Percentiles rank a stretch among this genome's conserved stretches.
Conservation (phyloP, 2,329 filamentous ascomycete genomes). For the Massarina eburnea region DNA sequence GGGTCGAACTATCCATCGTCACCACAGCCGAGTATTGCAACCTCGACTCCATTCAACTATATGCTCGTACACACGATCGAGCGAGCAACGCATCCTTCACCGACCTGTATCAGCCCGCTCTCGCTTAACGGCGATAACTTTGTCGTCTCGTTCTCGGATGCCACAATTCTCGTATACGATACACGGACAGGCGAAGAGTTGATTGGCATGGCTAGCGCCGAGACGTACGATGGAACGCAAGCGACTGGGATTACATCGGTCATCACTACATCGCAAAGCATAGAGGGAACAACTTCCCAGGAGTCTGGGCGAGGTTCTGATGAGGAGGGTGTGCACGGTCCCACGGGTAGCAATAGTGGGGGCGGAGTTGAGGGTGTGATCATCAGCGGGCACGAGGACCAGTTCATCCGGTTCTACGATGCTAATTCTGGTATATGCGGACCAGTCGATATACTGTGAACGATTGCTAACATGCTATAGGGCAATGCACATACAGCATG, state of each 20-base stretch:
- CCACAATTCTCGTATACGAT: constrained; percentile 87
- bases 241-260: constrained; percentile 87
- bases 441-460: not conserved
- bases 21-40: constrained; percentile 85
- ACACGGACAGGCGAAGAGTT: constrained; percentile 90
- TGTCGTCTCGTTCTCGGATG: constrained; percentile 89
- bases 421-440: constrained; percentile 87
- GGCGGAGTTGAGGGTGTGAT: constrained; percentile 81
- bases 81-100: constrained; percentile 69
- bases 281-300: constrained; percentile 62
- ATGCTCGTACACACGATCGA: constrained; percentile 85
- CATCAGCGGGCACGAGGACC: constrained; percentile 95
- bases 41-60: constrained; percentile 82
- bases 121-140: constrained; percentile 81
- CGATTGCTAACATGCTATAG: constrained; percentile 51
- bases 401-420: constrained; percentile 95
- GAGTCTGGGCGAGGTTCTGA: constrained; percentile 67
- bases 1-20: constrained; percentile 89
- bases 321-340: constrained; percentile 76
- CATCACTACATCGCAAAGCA: constrained; percentile 79
- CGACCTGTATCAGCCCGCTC: constrained; percentile 92
- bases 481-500: constrained; percentile 99
- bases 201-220: constrained; percentile 86
- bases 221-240: constrained; percentile 87
- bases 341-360: constrained; percentile 78